Evolutionary conservation across 1,284 basidiomycete species (phyloP).

Genomic region (Coriolopsis trogii): DNA sequence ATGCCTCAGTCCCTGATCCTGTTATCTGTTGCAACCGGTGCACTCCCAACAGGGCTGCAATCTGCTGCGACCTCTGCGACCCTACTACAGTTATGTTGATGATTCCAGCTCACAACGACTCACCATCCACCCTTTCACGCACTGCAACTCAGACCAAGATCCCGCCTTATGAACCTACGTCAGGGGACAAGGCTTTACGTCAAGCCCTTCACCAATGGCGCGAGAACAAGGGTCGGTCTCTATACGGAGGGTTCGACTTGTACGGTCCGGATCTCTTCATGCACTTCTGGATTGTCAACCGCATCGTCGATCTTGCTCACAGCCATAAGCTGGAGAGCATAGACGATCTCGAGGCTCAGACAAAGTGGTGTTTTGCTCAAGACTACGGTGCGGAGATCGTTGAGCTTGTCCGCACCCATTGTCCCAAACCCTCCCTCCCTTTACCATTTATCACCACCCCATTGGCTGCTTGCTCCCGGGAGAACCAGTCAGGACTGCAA

Average conservation of each 20-base stretch:
- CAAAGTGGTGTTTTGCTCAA: neutral
- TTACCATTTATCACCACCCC: neutral
- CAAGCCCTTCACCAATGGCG: slow-evolving; percentile 1
- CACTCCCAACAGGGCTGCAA: neutral
- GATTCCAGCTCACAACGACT: neutral
- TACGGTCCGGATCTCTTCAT: slow-evolving; percentile 22
- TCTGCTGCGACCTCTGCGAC: neutral
- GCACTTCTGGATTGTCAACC: slow-evolving; percentile 22
- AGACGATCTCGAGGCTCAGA: slow-evolving; percentile 8
- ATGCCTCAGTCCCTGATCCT: neutral
- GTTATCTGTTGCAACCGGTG: neutral
- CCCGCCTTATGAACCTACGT: neutral
- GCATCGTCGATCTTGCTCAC: slow-evolving; percentile 29
- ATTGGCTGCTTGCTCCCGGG: neutral
- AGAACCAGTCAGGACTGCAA: neutral
- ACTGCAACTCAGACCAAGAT: neutral
- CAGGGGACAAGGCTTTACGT: neutral
- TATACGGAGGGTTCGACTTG: neutral
- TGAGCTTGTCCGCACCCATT: neutral
- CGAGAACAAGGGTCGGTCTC: neutral
- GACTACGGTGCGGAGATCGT: slow-evolving; percentile 3
- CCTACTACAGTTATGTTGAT: neutral
- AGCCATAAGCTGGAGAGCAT: slow-evolving; percentile 12
- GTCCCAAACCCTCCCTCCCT: neutral
- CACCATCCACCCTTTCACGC: neutral